These are phyloP conservation scores for Rhipidocladum racemiflorum DNA, from an alignment of 176 grass and related monocot species.

Conservation along the genomic window DNA sequence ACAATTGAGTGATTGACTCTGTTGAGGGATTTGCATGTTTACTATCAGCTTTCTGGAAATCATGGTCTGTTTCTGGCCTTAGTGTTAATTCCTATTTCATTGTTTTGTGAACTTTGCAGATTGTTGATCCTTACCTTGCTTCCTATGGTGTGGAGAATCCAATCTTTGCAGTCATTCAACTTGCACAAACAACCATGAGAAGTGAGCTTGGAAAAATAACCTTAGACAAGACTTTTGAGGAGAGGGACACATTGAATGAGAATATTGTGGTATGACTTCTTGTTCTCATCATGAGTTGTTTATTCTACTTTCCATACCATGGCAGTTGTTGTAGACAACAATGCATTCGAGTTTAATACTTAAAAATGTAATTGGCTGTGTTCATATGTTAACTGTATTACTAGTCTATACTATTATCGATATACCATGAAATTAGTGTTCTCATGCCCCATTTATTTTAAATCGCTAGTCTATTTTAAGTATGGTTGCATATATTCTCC, in stretches of 20 bases:
- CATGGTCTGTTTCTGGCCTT: not conserved
- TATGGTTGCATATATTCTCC: not conserved
- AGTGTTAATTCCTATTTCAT: not conserved
- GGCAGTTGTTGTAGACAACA: not conserved
- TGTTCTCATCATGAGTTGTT: not conserved
- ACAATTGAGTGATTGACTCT: not conserved
- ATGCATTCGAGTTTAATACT: not conserved
- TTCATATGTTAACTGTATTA: not conserved
- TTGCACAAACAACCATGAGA: conserved; percentile 95
- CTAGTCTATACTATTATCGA: not conserved
- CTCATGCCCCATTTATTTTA: not conserved
- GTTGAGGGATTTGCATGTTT: not conserved
- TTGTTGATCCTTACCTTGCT: conserved; percentile 82
- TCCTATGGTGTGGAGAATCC: conserved; percentile 95
- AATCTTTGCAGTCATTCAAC: conserved; percentile 80
- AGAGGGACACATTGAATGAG: conserved; percentile 78
- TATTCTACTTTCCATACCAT: conserved; percentile 9
- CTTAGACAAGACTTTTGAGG: conserved; percentile 89
- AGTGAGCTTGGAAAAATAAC: conserved; percentile 96
- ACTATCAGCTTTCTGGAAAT: not conserved
- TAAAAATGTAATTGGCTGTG: not conserved
- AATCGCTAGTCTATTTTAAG: not conserved
- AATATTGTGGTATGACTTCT: conserved; percentile 73
- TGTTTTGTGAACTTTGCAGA: conserved; percentile 44
- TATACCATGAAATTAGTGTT: not conserved